Evolutionary conservation across 139 green algal genomes (phyloP), one percentile per base, ranked within the genome.

Genomic region (Raphidocelis subcapitata): DNA sequence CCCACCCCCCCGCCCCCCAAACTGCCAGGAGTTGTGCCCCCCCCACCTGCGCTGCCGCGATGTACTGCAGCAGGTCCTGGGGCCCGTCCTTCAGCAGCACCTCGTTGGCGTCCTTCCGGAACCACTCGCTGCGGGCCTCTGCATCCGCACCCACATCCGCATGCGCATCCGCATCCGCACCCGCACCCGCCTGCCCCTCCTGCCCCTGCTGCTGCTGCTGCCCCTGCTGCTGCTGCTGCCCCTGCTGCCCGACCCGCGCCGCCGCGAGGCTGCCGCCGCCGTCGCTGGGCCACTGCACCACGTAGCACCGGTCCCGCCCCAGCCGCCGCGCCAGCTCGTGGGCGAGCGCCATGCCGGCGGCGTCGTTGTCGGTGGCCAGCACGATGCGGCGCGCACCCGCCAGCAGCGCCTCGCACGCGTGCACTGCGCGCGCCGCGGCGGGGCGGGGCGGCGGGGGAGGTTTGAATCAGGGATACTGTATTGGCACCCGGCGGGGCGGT

Each of bases 31-130:
- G n/a, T n/a, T n/a, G n/a, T n/a, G n/a, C n/a, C n/a, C n/a, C n/a
- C n/a, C n/a, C n/a, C n/a, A n/a, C n/a, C n/a, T n/a, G n/a, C 3
- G 91, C 88, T 16, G 36, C 70, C 35, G 89, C 82, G 15, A 98
- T 41, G 18, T 85, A 88, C 12, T 33, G 67, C 14, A 49, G 60
- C 63, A 98, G 72, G 24, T 73, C 80, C 14, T 82, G 74, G 0
- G 75, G 57, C 0, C 92, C 92, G 65, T 97, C 86, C 36, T 73
- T 70, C 65, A 94, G 67, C 57, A 98, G 80, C 59, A 96, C 88
- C 72, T 98, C 93, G 75, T 98, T 98, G 14, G 94, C 93, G 73
- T 98, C 94, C 83, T 98, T 98, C 44, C 88, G 70, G n/a, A 79
- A 75, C 49, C 60, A 79, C 15, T 16, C 16, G 23, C 16, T 4